Evolutionary conservation across 768 basidiomycete species (phyloP).

Genomic region (Tubosaeta sp.): DNA sequence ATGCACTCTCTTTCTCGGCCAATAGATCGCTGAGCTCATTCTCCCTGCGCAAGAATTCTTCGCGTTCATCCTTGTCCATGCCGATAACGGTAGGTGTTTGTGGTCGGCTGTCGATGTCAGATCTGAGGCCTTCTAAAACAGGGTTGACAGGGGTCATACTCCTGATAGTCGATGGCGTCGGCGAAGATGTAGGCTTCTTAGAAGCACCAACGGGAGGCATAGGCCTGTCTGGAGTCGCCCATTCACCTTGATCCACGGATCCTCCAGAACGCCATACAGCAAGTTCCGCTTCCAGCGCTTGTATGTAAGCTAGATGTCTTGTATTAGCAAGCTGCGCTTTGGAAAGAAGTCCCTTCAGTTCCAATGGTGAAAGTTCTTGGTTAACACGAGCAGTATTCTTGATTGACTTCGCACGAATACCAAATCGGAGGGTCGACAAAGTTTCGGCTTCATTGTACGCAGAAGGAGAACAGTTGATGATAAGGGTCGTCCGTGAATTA

Average conservation of each 20-base stretch:
- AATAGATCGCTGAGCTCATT: conserved; percentile 93
- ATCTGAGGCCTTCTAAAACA: conserved; percentile 62
- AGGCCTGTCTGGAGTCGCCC: conserved; percentile 69
- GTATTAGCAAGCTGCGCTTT: conserved; percentile 88
- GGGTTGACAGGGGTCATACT: conserved; percentile 77
- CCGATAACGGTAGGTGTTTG: conserved; percentile 88
- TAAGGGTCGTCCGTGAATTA: conserved; percentile 93
- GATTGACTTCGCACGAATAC: conserved; percentile 99
- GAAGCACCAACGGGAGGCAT: conserved; percentile 38
- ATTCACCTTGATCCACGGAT: conserved; percentile 76
- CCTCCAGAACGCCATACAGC: conserved; percentile 87
- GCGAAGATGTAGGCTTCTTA: conserved; percentile 50
- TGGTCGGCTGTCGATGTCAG: conserved; percentile 77
- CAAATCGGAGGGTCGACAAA: conserved; percentile 94
- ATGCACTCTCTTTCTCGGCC: conserved; percentile 84
- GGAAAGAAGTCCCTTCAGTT: conserved; percentile 87
- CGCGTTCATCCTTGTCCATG: conserved; percentile 93
- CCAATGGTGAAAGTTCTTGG: conserved; percentile 92
- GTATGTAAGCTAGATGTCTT: conserved; percentile 80
- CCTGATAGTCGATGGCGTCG: conserved; percentile 61
- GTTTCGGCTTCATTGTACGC: conserved; percentile 98
- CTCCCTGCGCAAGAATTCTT: conserved; percentile 94
- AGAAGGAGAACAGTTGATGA: conserved; percentile 98
- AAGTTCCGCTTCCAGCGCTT: conserved; percentile 87
- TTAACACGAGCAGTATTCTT: conserved; percentile 99